Percentiles rank a stretch among this genome's conserved stretches.
Evolutionary conservation across 2,329 filamentous ascomycete genomes (phyloP).

Genomic region (Fusarium sp.): DNA sequence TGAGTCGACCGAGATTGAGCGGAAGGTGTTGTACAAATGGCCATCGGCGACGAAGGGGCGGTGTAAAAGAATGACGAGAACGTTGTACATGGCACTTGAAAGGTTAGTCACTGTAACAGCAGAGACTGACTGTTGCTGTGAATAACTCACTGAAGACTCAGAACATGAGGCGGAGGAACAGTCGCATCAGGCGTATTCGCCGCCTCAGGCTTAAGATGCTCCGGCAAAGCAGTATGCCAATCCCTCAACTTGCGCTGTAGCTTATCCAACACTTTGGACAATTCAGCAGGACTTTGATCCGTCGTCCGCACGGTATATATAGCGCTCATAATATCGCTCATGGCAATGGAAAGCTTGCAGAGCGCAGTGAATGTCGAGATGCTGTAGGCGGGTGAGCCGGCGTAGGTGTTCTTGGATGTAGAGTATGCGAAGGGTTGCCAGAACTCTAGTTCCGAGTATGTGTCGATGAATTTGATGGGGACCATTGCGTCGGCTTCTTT

Average conservation of each 20-base stretch:
- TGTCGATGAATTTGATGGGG: slow-evolving; percentile 62
- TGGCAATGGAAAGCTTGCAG: slow-evolving; percentile 27
- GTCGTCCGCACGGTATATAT: slow-evolving; percentile 61
- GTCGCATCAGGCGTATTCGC: slow-evolving; percentile 31
- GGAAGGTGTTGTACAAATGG: slow-evolving; percentile 60
- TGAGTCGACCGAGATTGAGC: slow-evolving; percentile 58
- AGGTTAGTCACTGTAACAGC: not conserved
- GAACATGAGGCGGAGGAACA: slow-evolving; percentile 59
- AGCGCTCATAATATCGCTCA: slow-evolving; percentile 61
- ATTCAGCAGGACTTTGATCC: slow-evolving; percentile 51
- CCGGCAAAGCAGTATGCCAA: slow-evolving; percentile 59
- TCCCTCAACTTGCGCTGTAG: slow-evolving; percentile 58
- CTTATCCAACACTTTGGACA: slow-evolving; percentile 54
- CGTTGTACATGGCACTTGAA: slow-evolving; percentile 62
- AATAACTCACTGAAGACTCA: slow-evolving; percentile 54
- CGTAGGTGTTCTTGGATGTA: slow-evolving; percentile 8
- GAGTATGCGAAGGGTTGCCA: slow-evolving; percentile 60
- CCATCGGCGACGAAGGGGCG: slow-evolving; percentile 66
- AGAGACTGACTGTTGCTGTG: accelerated
- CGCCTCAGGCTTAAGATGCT: slow-evolving; percentile 57
- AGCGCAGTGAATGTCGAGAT: slow-evolving; percentile 46
- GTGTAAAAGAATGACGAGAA: slow-evolving; percentile 66
- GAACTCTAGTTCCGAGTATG: slow-evolving; percentile 66
- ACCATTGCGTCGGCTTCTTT: slow-evolving; percentile 62
- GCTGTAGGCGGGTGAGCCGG: slow-evolving; percentile 48